Evolutionary conservation across 1,284 basidiomycete species (phyloP), one percentile per base, ranked within the genome.

Genomic region (Sanghuangporus sanghuang): DNA sequence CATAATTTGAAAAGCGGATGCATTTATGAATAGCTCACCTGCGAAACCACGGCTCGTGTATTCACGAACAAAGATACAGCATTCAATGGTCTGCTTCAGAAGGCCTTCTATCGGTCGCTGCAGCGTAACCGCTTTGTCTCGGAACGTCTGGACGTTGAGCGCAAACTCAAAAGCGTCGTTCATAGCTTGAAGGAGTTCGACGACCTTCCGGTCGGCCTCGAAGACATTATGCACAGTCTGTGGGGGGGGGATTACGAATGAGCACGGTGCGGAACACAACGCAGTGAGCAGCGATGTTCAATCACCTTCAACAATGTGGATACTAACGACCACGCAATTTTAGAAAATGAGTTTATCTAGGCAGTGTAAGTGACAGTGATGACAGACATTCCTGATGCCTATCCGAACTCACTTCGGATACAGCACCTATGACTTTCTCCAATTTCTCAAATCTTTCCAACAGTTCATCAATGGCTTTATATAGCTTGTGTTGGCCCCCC

Each of bases 51-150:
- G 64, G n/a, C 56, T 53, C 14, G 58, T n/a, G 52, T 63, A 66
- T 23, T 64, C 42, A 18, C 38, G 55, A 23, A 66, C 50, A 38
- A 66, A 66, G 9, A 66, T 23, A 11, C 46, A 56, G 27, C 62
- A 66, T 38, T 66, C 64, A 18, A 38, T 59, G 14, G 58, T 63
- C 62, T 66, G 64, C 27, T 54, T 35, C 21, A 63, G 27, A 9
- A 66, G 38, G 1, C 6, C 2, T 2, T 27, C 32, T 18, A 59
- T 59, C 1, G 42, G 36, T 40, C 23, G 8, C 32, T 44, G 35
- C 6, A 66, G 57, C 16, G 1, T 6, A 36, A 59, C 3, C 27
- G 46, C 36, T 42, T 66, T 66, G 42, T 46, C 42, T 2, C 18
- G 38, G 18, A 66, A n/a, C 2, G 9, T 9, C 1, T 64, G 16